Evolutionary conservation across 805 yeast species (phyloP).

Genomic region (Pichia cephalocereana): DNA sequence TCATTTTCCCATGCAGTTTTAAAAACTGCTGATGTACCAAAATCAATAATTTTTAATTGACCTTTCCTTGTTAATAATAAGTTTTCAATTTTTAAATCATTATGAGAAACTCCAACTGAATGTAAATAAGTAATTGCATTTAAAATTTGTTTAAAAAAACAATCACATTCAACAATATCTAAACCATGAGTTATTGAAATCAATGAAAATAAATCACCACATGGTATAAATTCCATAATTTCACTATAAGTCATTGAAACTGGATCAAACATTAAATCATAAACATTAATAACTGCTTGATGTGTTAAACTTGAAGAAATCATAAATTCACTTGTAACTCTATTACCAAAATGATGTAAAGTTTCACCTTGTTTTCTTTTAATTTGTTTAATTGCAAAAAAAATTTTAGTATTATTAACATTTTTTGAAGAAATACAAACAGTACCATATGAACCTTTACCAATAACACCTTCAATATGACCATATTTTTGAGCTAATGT

Average conservation of each 20-base stretch:
- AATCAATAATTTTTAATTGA: constrained; percentile 65
- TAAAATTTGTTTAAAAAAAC: constrained; percentile 79
- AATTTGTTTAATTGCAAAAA: constrained; percentile 73
- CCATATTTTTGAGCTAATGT: constrained; percentile 41
- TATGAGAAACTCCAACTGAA: constrained; percentile 86
- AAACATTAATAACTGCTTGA: constrained; percentile 67
- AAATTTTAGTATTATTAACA: constrained; percentile 30
- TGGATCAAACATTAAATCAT: constrained; percentile 71
- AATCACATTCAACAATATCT: constrained; percentile 67
- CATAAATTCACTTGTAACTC: constrained; percentile 86
- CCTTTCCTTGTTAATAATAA: constrained; percentile 61
- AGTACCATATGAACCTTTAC: constrained; percentile 40
- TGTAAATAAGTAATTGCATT: constrained; percentile 82
- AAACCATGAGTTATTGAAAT: constrained; percentile 44
- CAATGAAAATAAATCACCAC: constrained; percentile 66
- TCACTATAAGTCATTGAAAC: constrained; percentile 66
- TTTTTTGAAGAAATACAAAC: constrained; percentile 35
- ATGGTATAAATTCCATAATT: constrained; percentile 93
- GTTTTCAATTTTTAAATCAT: constrained; percentile 88
- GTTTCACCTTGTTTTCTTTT: constrained; percentile 52
- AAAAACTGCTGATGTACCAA: constrained; percentile 87
- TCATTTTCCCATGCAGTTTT: constrained; percentile 83
- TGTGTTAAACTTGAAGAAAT: constrained; percentile 70
- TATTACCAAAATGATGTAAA: constrained; percentile 47
- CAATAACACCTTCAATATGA: constrained; percentile 38